Base-by-base conservation (phyloP, 345 rosid genomes). In the Kandelia obovata region DNA sequence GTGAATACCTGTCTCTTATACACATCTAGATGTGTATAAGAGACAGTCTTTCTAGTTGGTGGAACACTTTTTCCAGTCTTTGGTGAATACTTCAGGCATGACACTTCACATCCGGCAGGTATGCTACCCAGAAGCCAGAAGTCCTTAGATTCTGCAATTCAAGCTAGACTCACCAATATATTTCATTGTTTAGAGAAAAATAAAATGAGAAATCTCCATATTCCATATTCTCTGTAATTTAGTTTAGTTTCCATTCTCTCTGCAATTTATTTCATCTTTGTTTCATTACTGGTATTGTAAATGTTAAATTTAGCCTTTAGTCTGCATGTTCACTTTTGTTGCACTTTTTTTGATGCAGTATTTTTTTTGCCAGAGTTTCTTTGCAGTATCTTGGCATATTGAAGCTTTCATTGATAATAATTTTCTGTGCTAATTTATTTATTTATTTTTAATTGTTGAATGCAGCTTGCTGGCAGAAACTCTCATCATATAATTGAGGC, bases 401-500 rank as follows among this genome's bases (percentile, higher is more conserved):
- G 15, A n/a, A 35, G 53, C 17, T 68, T 49, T 61, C 53, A 55
- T 43, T 70, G 58, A 25, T 28, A 37, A 39, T 47, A 37, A 37
- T 31, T 65, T n/a, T 1, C 30, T 26, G 52, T 25, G 34, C 69
- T 62, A 26, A 7, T 47, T 64, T 30, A 34, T 11, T 5, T 5
- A 16, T 62, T 13, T 15, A 21, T 9, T 32, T 10, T n/a, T 76
- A 68, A n/a, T 71, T 19, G 6, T 10, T 28, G 46, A 23, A 59
- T 57, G 35, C 87, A 95, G 99, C 96, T 89, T 78, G 92, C 92
- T 61, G 97, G 97, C 60, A 87, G 67, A 73, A 92, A 92, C 75
- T 90, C 98, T 62, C 99, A 95, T 77, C 99, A 92, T 72, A 90
- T 92, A 53, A 86, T 88, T 53, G 98, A 92, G 84, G 99, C 99